Conservation (phyloP, 1,139 yeast genomes). For the Debaryomyces nepalensis region DNA sequence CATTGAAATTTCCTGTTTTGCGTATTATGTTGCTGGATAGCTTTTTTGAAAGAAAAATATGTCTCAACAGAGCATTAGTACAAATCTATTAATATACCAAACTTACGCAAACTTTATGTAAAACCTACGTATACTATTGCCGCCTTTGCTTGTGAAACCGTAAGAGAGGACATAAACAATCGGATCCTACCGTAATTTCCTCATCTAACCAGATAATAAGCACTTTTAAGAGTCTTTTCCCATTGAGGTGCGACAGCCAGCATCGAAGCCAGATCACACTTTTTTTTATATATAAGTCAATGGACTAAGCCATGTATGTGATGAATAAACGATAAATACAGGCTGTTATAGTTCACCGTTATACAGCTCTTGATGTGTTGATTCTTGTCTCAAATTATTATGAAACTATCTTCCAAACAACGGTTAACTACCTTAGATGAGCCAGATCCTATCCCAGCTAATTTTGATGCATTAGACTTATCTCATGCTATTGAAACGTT, state of each 20-base stretch:
- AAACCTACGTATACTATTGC: background rate
- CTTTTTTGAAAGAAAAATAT: background rate
- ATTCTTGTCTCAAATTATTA: background rate
- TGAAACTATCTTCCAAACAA: constrained; percentile 19
- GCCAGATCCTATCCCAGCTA: constrained; percentile 31
- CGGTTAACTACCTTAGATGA: constrained; percentile 29
- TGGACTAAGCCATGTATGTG: background rate
- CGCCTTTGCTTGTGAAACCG: constrained; percentile 2
- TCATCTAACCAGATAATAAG: constrained; percentile 2
- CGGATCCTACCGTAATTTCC: background rate
- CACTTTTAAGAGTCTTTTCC: background rate
- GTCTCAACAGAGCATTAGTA: constrained; percentile 1
- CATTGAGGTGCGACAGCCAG: constrained; percentile 15
- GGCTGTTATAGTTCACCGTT: background rate
- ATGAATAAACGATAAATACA: background rate
- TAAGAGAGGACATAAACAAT: constrained; percentile 3
- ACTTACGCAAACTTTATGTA: background rate
- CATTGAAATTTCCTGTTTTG: constrained; percentile 5
- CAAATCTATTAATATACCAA: background rate
- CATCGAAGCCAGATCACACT: constrained; percentile 5
- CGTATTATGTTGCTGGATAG: background rate
- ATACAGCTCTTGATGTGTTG: background rate
- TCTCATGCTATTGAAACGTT: constrained; percentile 35
- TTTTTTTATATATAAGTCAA: constrained; percentile 2
- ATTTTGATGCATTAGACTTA: constrained; percentile 28